Conservation (phyloP, 2,329 filamentous ascomycete species). For the Aspergillus persii region DNA sequence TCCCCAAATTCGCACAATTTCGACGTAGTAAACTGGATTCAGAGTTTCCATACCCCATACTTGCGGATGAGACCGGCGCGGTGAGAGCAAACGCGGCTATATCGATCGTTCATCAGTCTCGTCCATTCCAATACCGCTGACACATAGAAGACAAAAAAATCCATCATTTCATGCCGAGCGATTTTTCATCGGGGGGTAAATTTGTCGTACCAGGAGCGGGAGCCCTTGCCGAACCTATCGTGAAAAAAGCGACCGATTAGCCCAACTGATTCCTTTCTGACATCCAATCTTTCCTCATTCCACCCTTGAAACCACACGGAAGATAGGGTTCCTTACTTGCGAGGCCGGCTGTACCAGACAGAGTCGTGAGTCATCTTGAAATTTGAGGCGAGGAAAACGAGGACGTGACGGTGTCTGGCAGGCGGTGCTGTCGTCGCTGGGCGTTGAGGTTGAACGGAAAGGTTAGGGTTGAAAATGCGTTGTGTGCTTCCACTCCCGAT, state of each 20-base stretch:
- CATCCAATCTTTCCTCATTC: not conserved
- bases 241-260: slow-evolving; percentile 18
- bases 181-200: slow-evolving; percentile 9
- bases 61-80: slow-evolving; percentile 99
- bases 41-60: slow-evolving; percentile 64
- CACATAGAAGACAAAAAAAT: not conserved
- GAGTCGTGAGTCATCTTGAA: slow-evolving; percentile 84
- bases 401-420: slow-evolving; percentile 36
- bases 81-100: slow-evolving; percentile 84
- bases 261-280: slow-evolving; percentile 8
- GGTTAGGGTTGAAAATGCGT: slow-evolving; percentile 35
- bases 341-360: slow-evolving; percentile 98
- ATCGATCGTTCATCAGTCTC: slow-evolving; percentile 23
- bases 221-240: slow-evolving; percentile 74
- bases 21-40: not conserved
- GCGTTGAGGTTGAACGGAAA: slow-evolving; percentile 30
- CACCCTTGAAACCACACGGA: not conserved
- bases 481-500: slow-evolving; percentile 29
- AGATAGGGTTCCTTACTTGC: slow-evolving; percentile 60
- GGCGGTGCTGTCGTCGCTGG: slow-evolving; percentile 35
- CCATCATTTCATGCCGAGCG: not conserved
- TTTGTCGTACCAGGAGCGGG: slow-evolving; percentile 78
- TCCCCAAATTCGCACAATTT: not conserved
- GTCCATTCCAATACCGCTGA: not conserved
- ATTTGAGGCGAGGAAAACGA: slow-evolving; percentile 32